A percentile compares a stretch with the other conserved stretches of the same genome.
Conservation (phyloP, 148 eudicot species). For the Pharnaceum exiguum region DNA sequence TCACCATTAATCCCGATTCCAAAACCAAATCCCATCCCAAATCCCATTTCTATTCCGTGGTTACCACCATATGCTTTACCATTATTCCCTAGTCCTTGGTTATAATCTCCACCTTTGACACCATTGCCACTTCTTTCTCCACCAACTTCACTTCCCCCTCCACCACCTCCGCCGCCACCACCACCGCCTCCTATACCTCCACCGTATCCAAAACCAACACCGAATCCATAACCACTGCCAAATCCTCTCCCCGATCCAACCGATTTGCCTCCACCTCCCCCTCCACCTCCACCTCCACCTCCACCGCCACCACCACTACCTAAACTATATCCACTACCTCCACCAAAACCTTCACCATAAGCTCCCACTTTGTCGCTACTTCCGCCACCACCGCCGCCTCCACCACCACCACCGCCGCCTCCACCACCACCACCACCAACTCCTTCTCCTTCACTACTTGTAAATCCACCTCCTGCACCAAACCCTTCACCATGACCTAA, state of each 20-base stretch:
- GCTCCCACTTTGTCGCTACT: not conserved
- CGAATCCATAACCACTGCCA: constrained; percentile 24
- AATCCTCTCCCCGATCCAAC: constrained; percentile 16
- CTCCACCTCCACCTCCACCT: constrained; percentile 9
- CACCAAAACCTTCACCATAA: constrained; percentile 1
- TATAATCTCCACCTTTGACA: constrained; percentile 8
- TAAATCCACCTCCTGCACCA: not conserved
- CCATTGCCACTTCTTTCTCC: constrained; percentile 9
- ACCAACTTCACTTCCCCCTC: constrained; percentile 8
- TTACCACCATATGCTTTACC: constrained; percentile 12
- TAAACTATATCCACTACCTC: not conserved
- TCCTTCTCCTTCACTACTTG: no score
- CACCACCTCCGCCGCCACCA: constrained; percentile 9
- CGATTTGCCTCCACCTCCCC: not conserved
- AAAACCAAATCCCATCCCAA: constrained; percentile 29
- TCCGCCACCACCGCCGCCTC: not conserved
- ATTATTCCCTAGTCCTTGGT: constrained; percentile 12
- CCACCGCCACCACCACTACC: constrained; percentile 4
- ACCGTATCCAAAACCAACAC: constrained; percentile 11
- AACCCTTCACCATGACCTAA: not conserved
- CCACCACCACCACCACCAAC: not conserved
- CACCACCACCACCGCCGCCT: constrained; percentile 2
- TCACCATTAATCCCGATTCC: constrained; percentile 24
- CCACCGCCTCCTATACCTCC: not conserved
- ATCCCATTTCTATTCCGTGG: constrained; percentile 16